Evolutionary conservation across 306 rosid species (phyloP).

Genomic region (Psophocarpus tetragonolobus): DNA sequence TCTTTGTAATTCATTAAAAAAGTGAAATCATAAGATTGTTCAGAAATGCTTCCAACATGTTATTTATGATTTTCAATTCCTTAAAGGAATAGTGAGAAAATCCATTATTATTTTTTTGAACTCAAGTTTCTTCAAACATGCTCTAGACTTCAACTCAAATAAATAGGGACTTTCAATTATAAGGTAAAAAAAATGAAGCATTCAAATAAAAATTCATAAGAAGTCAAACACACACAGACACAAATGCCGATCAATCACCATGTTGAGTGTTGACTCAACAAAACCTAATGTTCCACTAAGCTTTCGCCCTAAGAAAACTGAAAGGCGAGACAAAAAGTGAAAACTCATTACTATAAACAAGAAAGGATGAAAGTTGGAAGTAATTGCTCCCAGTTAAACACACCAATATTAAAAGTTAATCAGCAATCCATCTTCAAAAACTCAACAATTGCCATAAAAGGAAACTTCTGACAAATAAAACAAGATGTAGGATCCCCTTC

Average conservation of each 20-base stretch:
- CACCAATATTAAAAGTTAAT: constrained; percentile 2
- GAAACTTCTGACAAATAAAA: not conserved
- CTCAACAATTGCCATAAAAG: not conserved
- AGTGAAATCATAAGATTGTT: not conserved
- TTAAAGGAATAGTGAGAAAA: not conserved
- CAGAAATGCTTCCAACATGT: constrained; percentile 5
- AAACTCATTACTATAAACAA: constrained; percentile 17
- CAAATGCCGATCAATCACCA: not conserved
- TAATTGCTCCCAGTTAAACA: not conserved
- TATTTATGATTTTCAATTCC: constrained; percentile 18
- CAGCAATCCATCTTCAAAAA: constrained; percentile 29
- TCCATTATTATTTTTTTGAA: not conserved
- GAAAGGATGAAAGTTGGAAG: constrained; percentile 1
- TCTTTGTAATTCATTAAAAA: not conserved
- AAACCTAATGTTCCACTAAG: constrained; percentile 6
- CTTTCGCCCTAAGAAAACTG: not conserved
- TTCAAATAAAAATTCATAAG: not conserved
- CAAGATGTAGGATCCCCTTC: constrained; percentile 17
- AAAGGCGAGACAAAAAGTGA: not conserved
- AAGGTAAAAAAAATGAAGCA: not conserved
- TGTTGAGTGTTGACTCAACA: not conserved
- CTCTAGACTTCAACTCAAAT: not conserved
- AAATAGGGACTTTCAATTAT: not conserved
- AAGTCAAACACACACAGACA: not conserved
- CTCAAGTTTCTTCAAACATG: not conserved